Percentiles rank a stretch among this genome's conserved stretches.
These are phyloP conservation scores for Lumnitzera racemosa DNA, from an alignment of 345 rosid species.

Conservation along the genomic window DNA sequence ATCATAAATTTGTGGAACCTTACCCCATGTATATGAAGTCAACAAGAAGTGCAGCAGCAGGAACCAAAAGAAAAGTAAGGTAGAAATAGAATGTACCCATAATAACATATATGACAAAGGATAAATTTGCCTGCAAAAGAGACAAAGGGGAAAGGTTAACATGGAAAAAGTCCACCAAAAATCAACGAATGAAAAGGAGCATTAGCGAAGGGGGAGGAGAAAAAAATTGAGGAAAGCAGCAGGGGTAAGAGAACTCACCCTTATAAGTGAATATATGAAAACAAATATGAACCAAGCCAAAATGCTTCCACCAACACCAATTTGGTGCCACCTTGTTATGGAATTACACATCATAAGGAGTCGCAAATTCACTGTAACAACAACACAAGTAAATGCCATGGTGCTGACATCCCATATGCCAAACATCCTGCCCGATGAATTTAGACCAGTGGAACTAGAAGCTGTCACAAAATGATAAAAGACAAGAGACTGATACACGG, in stretches of 20 bases:
- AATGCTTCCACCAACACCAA: constrained; percentile 88
- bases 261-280: constrained; percentile 62
- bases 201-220: too few species aligned
- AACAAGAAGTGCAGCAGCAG: constrained; percentile 72
- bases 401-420: constrained; percentile 99
- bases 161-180: background rate
- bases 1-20: constrained; percentile 12
- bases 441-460: constrained; percentile 53
- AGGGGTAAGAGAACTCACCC: constrained; percentile 25
- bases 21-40: constrained; percentile 96
- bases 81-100: constrained; percentile 94
- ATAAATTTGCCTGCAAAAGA: constrained; percentile 68
- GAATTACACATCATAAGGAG: constrained; percentile 93
- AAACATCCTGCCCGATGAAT: constrained; percentile 71
- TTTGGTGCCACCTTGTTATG: constrained; percentile 86
- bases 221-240: constrained; percentile 6
- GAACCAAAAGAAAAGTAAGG: constrained; percentile 67
- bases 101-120: constrained; percentile 69
- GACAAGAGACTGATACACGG: constrained; percentile 85
- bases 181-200: background rate
- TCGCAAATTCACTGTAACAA: constrained; percentile 84
- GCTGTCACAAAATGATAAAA: constrained; percentile 56
- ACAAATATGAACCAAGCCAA: constrained; percentile 78
- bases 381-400: constrained; percentile 90
- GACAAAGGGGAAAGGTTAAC: constrained; percentile 8